phyloP scores from a whole-genome alignment of 2,329 filamentous ascomycete species.

The Cladophialophora bantiana region DNA sequence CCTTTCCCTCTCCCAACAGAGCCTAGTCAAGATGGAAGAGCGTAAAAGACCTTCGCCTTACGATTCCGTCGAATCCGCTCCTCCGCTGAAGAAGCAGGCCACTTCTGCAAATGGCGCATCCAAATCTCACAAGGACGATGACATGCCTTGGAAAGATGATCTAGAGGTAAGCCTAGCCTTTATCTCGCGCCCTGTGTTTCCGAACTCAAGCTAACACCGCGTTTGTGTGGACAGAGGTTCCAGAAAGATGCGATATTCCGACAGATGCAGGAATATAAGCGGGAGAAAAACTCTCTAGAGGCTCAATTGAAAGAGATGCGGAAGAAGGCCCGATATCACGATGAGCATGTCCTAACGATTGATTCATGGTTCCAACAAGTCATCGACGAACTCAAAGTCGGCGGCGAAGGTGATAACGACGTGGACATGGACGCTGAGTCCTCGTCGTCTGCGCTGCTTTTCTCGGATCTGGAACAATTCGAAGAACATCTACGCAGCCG shows the following conservation, averaged over 20 bases:
- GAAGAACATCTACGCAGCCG: constrained; percentile 80
- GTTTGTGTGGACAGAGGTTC: constrained; percentile 67
- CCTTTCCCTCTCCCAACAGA: constrained; percentile 73
- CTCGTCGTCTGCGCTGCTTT: constrained; percentile 63
- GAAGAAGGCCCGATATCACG: constrained; percentile 79
- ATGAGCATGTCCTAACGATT: constrained; percentile 88
- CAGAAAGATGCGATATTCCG: constrained; percentile 97
- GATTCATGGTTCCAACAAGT: constrained; percentile 97
- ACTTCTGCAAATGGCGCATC: constrained; percentile 72
- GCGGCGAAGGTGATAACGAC: constrained; percentile 36
- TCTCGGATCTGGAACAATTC: constrained; percentile 67
- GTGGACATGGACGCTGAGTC: constrained; percentile 42
- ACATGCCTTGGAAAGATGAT: constrained; percentile 74
- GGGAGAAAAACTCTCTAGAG: constrained; percentile 83
- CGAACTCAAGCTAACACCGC: constrained; percentile 18
- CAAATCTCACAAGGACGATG: constrained; percentile 69
- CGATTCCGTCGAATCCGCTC: constrained; percentile 81
- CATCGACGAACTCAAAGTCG: constrained; percentile 56
- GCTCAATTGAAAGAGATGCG: constrained; percentile 79
- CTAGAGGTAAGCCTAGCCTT: constrained; percentile 70
- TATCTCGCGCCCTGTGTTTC: constrained; percentile 4
- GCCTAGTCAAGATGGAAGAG: constrained; percentile 97
- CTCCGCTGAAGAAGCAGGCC: constrained; percentile 89
- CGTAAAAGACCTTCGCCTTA: constrained; percentile 91
- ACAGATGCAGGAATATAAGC: constrained; percentile 97